phyloP scores from a whole-genome alignment of 2,329 filamentous ascomycete species.

The Microsporum canis region DNA sequence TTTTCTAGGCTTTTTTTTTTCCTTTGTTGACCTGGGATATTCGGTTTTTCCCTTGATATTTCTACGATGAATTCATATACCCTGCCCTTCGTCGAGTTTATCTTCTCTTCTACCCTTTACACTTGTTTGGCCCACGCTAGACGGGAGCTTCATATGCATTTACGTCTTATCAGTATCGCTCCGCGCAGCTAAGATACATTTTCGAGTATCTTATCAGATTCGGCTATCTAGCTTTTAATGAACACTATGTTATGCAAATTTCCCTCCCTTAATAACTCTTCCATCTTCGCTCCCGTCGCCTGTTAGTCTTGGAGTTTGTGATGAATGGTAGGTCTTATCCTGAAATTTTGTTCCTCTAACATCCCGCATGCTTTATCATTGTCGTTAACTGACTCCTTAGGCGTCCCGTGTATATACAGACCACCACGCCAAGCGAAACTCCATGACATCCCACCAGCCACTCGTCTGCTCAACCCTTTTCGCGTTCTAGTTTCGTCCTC shows the following conservation, averaged over 20 bases:
- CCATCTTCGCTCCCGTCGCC: neutral
- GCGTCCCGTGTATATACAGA: too few species aligned
- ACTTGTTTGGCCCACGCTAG: neutral
- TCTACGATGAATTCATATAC: neutral
- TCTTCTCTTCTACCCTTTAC: neutral
- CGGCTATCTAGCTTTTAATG: slow-evolving; percentile 4
- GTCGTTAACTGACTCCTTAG: neutral
- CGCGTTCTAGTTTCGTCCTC: neutral
- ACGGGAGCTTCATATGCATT: neutral
- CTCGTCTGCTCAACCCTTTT: neutral
- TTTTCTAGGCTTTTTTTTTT: neutral
- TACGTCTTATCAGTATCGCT: neutral
- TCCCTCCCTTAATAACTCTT: neutral
- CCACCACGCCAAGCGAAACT: neutral
- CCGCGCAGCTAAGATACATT: neutral
- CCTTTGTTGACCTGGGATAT: neutral
- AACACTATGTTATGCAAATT: slow-evolving; percentile 1
- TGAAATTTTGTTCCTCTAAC: neutral
- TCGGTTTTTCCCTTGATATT: neutral
- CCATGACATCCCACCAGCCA: neutral
- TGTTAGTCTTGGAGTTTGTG: neutral
- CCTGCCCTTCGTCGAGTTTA: slow-evolving; percentile 1
- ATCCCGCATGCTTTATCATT: neutral
- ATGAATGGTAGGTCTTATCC: neutral
- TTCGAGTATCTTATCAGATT: neutral